Percentiles rank a stretch among this genome's conserved stretches.
These are phyloP conservation scores for Moringa oleifera DNA, from an alignment of 345 rosid genomes.

Conservation along the genomic window DNA sequence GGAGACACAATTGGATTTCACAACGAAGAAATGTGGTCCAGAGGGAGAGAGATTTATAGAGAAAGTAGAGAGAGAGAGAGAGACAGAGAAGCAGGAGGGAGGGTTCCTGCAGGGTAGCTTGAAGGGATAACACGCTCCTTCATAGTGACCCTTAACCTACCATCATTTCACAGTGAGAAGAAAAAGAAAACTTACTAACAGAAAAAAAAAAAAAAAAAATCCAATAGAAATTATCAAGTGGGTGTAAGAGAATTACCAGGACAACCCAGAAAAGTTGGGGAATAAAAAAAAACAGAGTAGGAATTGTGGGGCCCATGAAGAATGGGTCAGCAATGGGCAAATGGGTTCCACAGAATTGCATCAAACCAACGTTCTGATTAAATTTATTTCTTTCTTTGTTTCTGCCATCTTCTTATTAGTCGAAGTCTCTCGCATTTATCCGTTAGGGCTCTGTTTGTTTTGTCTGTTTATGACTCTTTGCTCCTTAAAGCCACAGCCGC, in stretches of 20 bases:
- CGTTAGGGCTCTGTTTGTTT: too few species aligned
- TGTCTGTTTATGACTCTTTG: too few species aligned
- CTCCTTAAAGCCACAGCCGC: too few species aligned
- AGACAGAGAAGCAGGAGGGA: neutral
- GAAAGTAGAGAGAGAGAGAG: neutral
- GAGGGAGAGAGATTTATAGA: neutral
- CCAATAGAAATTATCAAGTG: too few species aligned
- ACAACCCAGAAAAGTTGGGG: too few species aligned
- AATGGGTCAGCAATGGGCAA: neutral
- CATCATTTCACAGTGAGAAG: slow-evolving; percentile 3
- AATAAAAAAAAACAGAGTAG: too few species aligned
- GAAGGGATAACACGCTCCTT: slow-evolving; percentile 1
- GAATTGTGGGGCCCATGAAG: neutral
- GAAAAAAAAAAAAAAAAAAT: too few species aligned
- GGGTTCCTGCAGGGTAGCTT: slow-evolving; percentile 5
- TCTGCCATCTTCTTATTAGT: too few species aligned
- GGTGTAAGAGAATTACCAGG: too few species aligned
- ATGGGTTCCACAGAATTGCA: neutral
- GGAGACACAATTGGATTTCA: neutral
- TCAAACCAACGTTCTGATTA: neutral
- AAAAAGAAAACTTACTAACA: slow-evolving; percentile 1
- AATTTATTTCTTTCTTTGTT: too few species aligned
- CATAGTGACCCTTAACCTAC: slow-evolving; percentile 18
- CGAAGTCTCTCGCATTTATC: too few species aligned
- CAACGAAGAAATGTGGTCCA: neutral